These are phyloP conservation scores for Diaporthe aspalathi DNA, from an alignment of 2,329 filamentous ascomycete genomes.

Conservation along the genomic window DNA sequence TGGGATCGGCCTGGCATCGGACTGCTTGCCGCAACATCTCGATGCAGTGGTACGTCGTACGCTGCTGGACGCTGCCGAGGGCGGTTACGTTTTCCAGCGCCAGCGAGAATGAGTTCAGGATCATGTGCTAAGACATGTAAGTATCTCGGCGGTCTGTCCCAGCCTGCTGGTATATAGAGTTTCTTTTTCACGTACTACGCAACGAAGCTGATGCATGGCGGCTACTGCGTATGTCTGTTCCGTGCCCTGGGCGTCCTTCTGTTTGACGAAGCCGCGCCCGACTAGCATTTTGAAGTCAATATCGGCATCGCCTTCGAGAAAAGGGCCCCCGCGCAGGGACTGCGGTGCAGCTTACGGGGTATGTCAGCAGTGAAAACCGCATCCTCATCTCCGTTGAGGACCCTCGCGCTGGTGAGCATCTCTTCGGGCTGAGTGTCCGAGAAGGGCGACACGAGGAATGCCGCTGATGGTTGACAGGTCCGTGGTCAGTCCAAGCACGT, in stretches of 20 bases:
- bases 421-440: conserved; percentile 7
- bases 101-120: neutral
- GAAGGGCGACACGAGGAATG: conserved; percentile 18
- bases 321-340: too few relatives aligned
- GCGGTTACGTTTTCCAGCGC: neutral
- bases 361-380: conserved; percentile 11
- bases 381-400: neutral
- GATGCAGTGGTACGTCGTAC: conserved; percentile 15
- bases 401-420: conserved; percentile 4
- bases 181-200: neutral
- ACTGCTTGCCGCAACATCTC: conserved; percentile 23
- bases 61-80: conserved; percentile 2
- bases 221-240: conserved; percentile 14
- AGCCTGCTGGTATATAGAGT: neutral
- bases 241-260: conserved; percentile 5
- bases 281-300: neutral
- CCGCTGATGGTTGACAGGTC: neutral
- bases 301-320: too few relatives aligned
- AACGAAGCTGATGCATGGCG: conserved; percentile 16
- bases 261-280: conserved; percentile 11
- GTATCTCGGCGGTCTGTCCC: neutral
- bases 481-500: conserved; percentile 20
- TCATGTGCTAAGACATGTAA: neutral
- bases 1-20: conserved; percentile 22
- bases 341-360: neutral